A percentile compares a stretch with the other conserved stretches of the same genome.
Conservation (phyloP, 2,329 filamentous ascomycete genomes). For the Teratosphaeria destructans region DNA sequence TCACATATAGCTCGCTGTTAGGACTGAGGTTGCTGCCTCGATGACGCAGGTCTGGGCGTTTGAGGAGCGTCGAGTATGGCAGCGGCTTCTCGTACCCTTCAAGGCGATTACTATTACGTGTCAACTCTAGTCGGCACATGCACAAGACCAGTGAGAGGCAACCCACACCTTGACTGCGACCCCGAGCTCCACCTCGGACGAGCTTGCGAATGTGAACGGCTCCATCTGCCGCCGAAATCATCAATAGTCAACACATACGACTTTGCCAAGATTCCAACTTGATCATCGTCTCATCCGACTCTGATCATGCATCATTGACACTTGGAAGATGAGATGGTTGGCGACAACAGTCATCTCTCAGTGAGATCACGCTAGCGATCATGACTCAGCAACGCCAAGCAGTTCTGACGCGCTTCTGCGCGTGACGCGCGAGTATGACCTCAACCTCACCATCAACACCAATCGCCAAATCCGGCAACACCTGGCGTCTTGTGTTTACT, state of each 20-base stretch:
- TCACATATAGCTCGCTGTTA: constrained; percentile 83
- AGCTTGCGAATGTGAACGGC: constrained; percentile 89
- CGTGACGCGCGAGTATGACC: not conserved
- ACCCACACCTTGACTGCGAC: constrained; percentile 54
- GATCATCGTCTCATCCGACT: not conserved
- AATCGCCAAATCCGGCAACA: not conserved
- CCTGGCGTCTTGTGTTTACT: not conserved
- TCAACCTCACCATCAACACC: not conserved
- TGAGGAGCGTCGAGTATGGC: constrained; percentile 66
- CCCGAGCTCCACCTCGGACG: constrained; percentile 68
- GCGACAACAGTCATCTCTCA: not conserved
- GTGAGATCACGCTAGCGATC: not conserved
- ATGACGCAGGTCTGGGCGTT: constrained; percentile 70
- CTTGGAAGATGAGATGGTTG: not conserved
- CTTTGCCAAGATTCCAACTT: not conserved
- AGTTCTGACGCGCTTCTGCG: not conserved
- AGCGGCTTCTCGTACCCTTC: constrained; percentile 69
- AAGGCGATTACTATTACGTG: constrained; percentile 46
- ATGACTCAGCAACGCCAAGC: not conserved
- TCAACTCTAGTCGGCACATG: constrained; percentile 2
- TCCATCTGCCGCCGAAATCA: constrained; percentile 52
- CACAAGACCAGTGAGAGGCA: not conserved
- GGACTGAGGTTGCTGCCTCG: constrained; percentile 76
- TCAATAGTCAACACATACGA: not conserved
- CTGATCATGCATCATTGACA: not conserved